Evolutionary conservation across 345 rosid species (phyloP), one percentile per base, ranked within the genome.

Genomic region (Salix caprea): DNA sequence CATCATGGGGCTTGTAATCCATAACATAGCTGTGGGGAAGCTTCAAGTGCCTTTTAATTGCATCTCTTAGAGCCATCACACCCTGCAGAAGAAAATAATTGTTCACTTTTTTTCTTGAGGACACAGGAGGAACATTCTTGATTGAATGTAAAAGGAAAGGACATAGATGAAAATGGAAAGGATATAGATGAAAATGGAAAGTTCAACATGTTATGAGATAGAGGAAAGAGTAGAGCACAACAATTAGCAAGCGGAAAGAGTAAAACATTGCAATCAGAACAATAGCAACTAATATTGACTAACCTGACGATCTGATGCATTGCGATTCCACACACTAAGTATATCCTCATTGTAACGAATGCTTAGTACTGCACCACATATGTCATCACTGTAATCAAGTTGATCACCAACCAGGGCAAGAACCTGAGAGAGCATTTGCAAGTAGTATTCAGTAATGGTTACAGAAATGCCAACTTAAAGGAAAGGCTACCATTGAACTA

Each of bases 1-100:
- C 97, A 79, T 96, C 93, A 4, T 92, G 99, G 70, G 94, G 90
- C 89, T 96, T 93, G 94, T 93, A 93, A 74, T 96, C 99, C 99
- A 96, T 93, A 15, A 93, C 92, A 80, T 93, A 96, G 69, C 90
- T 77, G 76, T 91, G 94, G 69, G 97, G 98, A 74, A 95, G 90
- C 88, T 93, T 94, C 79, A 94, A 87, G 78, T 94, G 97, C 74
- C 95, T 82, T 80, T 94, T 94, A 39, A 77, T 77, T 21, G 80
- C 65, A 77, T 77, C 80, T 66, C 80, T 77, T 36, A 77, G 66
- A 48, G 80, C 80, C 97, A 95, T 95, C 82, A 95, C 97, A 61
- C 96, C 95, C 99, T 94, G 87, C 50, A 65, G 65, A 26, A 73
- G 58, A 11, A 37, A 67, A 42, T 46, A 46, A 13, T 15, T 4